Conservation (phyloP, 768 basidiomycete genomes). For the Coprinopsis marcescibilis region DNA sequence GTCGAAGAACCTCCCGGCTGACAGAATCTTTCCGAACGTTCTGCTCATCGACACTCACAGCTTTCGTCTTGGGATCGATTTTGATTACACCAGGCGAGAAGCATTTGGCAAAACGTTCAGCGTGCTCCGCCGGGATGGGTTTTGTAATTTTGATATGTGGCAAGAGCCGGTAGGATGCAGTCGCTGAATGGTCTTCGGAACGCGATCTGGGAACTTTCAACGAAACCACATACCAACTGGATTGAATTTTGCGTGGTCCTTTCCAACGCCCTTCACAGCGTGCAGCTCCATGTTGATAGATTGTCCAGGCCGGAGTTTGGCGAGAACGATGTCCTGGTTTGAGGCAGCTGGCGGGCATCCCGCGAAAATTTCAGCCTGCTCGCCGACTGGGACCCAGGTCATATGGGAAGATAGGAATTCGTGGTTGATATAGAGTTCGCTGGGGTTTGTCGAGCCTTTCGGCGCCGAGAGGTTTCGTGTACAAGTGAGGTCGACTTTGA, state of each 20-base stretch:
- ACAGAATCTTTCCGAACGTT: constrained; percentile 82
- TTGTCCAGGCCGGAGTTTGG: constrained; percentile 91
- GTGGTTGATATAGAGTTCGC: constrained; percentile 66
- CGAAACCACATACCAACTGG: constrained; percentile 68
- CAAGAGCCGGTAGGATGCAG: constrained; percentile 90
- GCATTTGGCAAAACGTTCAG: constrained; percentile 79
- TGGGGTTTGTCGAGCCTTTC: constrained; percentile 48
- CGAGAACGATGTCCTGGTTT: constrained; percentile 80
- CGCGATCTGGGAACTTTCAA: neutral
- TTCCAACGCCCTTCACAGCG: constrained; percentile 87
- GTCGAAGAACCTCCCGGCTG: constrained; percentile 85
- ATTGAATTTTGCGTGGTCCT: constrained; percentile 94
- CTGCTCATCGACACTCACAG: constrained; percentile 55
- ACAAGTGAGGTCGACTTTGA: constrained; percentile 66
- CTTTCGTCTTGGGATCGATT: constrained; percentile 50
- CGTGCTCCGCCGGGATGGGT: constrained; percentile 72
- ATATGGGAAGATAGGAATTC: constrained; percentile 65
- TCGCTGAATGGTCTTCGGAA: constrained; percentile 47
- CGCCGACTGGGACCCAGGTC: constrained; percentile 76
- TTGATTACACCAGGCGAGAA: constrained; percentile 82
- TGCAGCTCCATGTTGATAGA: constrained; percentile 80
- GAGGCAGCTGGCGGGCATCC: constrained; percentile 54
- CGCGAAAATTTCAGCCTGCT: constrained; percentile 61
- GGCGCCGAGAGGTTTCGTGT: constrained; percentile 51
- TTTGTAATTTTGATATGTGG: constrained; percentile 75